Base-by-base conservation (phyloP, 2,329 filamentous ascomycete species). In the Pseudopyricularia javanii region DNA sequence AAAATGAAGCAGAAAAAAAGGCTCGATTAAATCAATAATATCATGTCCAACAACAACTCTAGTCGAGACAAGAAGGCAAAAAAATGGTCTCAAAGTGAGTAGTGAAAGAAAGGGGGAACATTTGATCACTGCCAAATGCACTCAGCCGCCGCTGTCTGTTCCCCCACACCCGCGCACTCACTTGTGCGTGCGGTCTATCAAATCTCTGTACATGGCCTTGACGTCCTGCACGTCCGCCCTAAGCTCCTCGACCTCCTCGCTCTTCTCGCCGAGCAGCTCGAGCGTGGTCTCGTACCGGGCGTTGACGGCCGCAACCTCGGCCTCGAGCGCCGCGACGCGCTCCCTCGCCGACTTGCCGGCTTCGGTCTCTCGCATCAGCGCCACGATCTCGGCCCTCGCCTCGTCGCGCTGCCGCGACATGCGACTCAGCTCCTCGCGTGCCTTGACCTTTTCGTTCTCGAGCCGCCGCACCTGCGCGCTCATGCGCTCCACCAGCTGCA, bases 221-320 rank as follows among this genome's bases (percentile, higher is more conserved):
- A 98, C 76, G 73, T 98, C 93, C 58, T 83, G 75, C 52, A 98
- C 86, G 73, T 97, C 93, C 12, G 86, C 85, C 66, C 78, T 82
- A 59, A 98, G 72, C 74, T 98, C 93, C 63, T 95, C 90, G 2
- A 95, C 91, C 63, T 86, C 73, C 74, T 98, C 93, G 67, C 89
- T 95, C 79, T 95, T 95, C 78, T 98, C 93, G 1, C 93, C 93
- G 54, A 98, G 71, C 82, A 97, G 85, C 71, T 97, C 91, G 52
- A 98, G 74, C 55, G 89, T 94, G 14, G 90, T 93, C 64, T 95
- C 83, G 65, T 97, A 95, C 61, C 91, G 77, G 56, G 80, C 74
- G 61, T 88, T 83, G 58, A 96, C 73, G 43, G 80, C 79, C 28
- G 70, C 71, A 50, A 95, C 72, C 59, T 89, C 56, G 47, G 68